These are phyloP conservation scores for Nitzschia sp. DNA, from an alignment of 108 stramenopile genomes.

Conservation along the genomic window DNA sequence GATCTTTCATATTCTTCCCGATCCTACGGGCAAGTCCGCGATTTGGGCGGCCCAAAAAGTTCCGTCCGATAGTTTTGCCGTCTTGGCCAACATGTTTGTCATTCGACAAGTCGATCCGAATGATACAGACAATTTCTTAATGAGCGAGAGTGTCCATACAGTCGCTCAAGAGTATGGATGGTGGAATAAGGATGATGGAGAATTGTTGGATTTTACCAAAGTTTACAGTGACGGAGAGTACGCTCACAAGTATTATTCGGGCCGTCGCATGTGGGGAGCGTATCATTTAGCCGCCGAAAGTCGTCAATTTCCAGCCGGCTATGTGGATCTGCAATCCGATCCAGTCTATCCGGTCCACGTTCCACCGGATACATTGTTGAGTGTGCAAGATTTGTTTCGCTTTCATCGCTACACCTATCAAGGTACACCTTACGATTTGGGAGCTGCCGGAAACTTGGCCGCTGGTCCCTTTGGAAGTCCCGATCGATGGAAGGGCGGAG, in stretches of 20 bases:
- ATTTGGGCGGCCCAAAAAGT: conserved; percentile 87
- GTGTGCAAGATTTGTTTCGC: conserved; percentile 45
- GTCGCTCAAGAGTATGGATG: conserved; percentile 61
- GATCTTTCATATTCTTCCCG: conserved; percentile 85
- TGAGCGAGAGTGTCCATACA: conserved; percentile 57
- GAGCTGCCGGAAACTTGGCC: conserved; percentile 42
- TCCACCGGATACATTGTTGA: conserved; percentile 38
- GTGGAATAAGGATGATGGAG: conserved; percentile 27
- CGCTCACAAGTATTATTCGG: conserved; percentile 49
- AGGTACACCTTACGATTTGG: conserved; percentile 63
- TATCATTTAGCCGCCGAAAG: conserved; percentile 30
- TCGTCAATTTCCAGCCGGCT: conserved; percentile 31
- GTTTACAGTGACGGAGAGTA: conserved; percentile 56
- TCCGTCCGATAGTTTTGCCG: conserved; percentile 66
- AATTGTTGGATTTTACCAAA: conserved; percentile 51
- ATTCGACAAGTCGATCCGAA: conserved; percentile 60
- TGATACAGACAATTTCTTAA: conserved; percentile 65
- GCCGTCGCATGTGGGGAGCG: conserved; percentile 46
- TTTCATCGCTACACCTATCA: conserved; percentile 73
- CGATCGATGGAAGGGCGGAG: conserved; percentile 49
- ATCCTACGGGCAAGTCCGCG: conserved; percentile 72
- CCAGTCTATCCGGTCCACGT: conserved; percentile 67
- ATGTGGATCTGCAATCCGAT: conserved; percentile 54
- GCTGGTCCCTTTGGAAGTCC: conserved; percentile 50
- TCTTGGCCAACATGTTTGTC: conserved; percentile 81